Conservation (phyloP, 371 early-diverging fungal species). For the Mucor indicus region DNA sequence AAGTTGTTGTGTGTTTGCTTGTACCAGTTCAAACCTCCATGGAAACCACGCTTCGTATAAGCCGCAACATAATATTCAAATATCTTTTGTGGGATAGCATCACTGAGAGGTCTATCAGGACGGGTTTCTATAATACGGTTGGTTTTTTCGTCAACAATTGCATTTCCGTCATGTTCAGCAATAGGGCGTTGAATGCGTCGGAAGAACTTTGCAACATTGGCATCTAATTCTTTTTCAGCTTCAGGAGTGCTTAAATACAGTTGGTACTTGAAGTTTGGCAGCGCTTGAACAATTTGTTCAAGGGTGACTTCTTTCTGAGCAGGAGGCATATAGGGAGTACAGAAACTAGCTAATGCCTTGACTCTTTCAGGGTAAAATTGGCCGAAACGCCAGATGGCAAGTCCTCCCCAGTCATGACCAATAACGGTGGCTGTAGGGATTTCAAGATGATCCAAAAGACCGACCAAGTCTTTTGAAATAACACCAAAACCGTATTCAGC, state of each 20-base stretch:
- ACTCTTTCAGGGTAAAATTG: slow-evolving; percentile 67
- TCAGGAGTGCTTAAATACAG: slow-evolving; percentile 36
- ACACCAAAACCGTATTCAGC: slow-evolving; percentile 52
- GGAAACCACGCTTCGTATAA: slow-evolving; percentile 28
- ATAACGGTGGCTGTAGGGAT: slow-evolving; percentile 60
- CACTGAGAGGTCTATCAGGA: slow-evolving; percentile 16
- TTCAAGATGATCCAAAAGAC: slow-evolving; percentile 58
- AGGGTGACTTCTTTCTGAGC: slow-evolving; percentile 26
- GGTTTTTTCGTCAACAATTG: slow-evolving; percentile 24
- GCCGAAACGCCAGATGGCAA: slow-evolving; percentile 64
- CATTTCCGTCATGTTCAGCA: slow-evolving; percentile 4
- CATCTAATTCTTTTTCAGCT: slow-evolving; percentile 40
- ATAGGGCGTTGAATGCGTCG: slow-evolving; percentile 29
- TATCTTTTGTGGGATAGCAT: slow-evolving; percentile 26
- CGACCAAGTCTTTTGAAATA: slow-evolving; percentile 52
- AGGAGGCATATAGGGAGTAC: slow-evolving; percentile 63
- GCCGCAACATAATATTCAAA: slow-evolving; percentile 37
- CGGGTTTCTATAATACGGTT: slow-evolving; percentile 28
- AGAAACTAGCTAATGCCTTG: slow-evolving; percentile 57
- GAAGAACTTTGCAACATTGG: slow-evolving; percentile 32
- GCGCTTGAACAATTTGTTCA: slow-evolving; percentile 46
- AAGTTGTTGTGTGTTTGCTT: slow-evolving; percentile 35
- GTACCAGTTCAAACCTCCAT: slow-evolving; percentile 47
- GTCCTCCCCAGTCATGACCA: slow-evolving; percentile 82
- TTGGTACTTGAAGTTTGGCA: slow-evolving; percentile 64